phyloP scores from a whole-genome alignment of 768 basidiomycete species.

The Coprinellus aureogranulatus region DNA sequence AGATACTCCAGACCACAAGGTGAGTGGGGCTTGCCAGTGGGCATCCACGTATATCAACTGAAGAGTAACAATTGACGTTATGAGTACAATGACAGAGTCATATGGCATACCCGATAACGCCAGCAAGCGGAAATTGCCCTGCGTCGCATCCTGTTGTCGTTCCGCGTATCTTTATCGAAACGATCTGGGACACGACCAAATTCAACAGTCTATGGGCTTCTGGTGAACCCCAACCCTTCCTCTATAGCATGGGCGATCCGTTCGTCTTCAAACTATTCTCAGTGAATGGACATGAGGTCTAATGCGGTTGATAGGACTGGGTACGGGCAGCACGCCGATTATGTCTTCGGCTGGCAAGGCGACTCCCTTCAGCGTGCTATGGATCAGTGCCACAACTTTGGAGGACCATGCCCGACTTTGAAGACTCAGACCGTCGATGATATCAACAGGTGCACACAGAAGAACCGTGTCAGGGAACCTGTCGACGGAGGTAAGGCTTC shows the following conservation, averaged over 20 bases:
- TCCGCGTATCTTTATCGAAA: constrained; percentile 6
- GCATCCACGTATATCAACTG: no score
- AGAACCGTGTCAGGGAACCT: constrained; percentile 3
- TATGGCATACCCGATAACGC: constrained; percentile 3
- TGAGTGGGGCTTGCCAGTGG: not conserved
- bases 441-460: constrained; percentile 7
- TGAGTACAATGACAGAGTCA: not conserved
- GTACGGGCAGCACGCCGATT: constrained; percentile 6
- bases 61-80: no score
- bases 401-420: constrained; percentile 25
- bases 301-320: not conserved
- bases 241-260: constrained; percentile 7
- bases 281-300: not conserved
- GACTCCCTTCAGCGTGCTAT: constrained; percentile 8
- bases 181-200: constrained; percentile 8
- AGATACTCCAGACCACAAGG: not conserved
- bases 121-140: constrained; percentile 1
- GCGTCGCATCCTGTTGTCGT: constrained; percentile 4
- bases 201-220: constrained; percentile 4
- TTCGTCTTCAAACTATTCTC: not conserved
- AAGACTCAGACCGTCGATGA: constrained; percentile 48
- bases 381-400: constrained; percentile 3
- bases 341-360: constrained; percentile 8
- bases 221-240: constrained; percentile 2
- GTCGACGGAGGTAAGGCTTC: constrained; percentile 4